Evolutionary conservation across 164 flowering plant species (phyloP).

Genomic region (Chimonanthus salicifolius): DNA sequence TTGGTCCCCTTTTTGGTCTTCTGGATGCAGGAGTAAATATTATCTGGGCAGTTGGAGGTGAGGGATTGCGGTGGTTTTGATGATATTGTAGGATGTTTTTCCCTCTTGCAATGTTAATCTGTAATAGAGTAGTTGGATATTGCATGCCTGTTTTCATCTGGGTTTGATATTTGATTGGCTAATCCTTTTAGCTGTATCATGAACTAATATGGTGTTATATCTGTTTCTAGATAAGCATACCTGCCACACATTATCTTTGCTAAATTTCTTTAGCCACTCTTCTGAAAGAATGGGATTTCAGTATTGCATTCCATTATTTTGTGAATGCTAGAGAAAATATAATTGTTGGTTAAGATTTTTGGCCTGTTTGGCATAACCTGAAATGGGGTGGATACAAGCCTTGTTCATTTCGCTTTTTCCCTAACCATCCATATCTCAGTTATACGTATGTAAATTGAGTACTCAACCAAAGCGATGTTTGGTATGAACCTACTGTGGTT

Average conservation of each 20-base stretch:
- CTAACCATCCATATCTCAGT: no score
- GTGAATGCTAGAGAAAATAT: no score
- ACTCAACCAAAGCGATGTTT: no score
- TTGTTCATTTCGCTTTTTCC: no score
- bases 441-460: no score
- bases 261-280: no score
- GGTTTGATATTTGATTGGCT: conserved; percentile 16
- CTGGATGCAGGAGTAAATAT: conserved; percentile 16
- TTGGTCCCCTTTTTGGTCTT: neutral
- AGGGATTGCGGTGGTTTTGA: conserved; percentile 1
- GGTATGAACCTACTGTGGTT: no score
- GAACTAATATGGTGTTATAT: neutral
- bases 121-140: conserved; percentile 7
- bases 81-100: neutral
- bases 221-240: neutral
- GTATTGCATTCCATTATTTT: no score
- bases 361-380: no score
- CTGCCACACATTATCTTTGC: neutral
- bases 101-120: neutral
- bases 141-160: neutral
- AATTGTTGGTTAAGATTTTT: no score
- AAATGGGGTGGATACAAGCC: no score
- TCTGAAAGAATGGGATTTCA: no score
- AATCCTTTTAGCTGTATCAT: conserved; percentile 15
- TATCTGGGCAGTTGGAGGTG: conserved; percentile 12